Base-by-base conservation (phyloP, 106 monocot genomes). In the Dioscorea dumetorum region DNA sequence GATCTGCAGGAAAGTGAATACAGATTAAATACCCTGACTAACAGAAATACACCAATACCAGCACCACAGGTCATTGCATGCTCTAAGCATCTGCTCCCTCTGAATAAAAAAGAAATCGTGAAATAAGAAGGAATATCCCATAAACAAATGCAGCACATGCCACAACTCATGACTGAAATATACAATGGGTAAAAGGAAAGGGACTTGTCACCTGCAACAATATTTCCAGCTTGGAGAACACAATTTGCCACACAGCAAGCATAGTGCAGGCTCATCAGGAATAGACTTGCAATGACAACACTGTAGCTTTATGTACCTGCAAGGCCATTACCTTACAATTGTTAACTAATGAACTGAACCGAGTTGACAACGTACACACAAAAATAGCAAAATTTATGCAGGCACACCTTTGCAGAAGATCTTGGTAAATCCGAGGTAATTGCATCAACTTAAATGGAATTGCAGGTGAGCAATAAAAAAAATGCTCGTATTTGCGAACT, bases 21-120 rank as follows among this genome's bases (percentile, higher is more conserved):
- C 19, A 64, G 17, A 31, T 67, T 6, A 59, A 77, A 66, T 85
- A 97, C 95, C 84, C 82, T 82, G 54, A 97, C 73, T 59, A 92
- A 69, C 61, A 97, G 68, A 84, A 97, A 97, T 58, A 92, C 82
- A 58, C 88, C 91, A 66, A 97, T 73, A 33, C 91, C 95, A 74
- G 95, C 83, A 70, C 95, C 95, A 80, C 95, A 97, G 31, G 33
- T 53, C 18, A 54, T 49, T 58, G 89, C 83, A 81, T 97, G 95
- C 76, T 71, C 89, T 64, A 76, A 68, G 68, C 91, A 95, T 73
- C 70, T 76, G 76, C 86, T 84, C 58, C 31, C 58, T 72, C 95
- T 95, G 5, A 17, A 79, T 50, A 56, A 73, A 49, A 49, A 21
- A 58, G 60, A 67, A 66, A 13, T 17, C 62, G 62, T 24, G 8